A percentile compares a stretch with the other conserved stretches of the same genome.
phyloP scores from a whole-genome alignment of 306 rosid genomes.

The Arachis hypogaea region DNA sequence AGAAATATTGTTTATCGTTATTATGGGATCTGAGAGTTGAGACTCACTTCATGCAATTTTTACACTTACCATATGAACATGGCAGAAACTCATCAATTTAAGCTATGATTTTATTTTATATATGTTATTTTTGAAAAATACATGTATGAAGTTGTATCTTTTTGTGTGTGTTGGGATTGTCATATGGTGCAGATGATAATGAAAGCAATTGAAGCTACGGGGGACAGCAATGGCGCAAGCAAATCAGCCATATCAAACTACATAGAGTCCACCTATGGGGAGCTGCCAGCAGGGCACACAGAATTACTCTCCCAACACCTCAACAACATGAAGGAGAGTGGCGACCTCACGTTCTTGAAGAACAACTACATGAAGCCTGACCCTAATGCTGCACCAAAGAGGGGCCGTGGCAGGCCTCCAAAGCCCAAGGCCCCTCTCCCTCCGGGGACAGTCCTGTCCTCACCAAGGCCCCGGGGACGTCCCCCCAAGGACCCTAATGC shows the following conservation, averaged over 20 bases:
- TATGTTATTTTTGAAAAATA: too few relatives aligned
- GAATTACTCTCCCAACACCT: slow-evolving; percentile 58
- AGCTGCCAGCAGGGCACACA: slow-evolving; percentile 58
- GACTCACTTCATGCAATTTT: too few relatives aligned
- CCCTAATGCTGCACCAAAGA: slow-evolving; percentile 36
- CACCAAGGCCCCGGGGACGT: slow-evolving; percentile 63
- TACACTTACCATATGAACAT: too few relatives aligned
- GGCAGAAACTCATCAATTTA: too few relatives aligned
- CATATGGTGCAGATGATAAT: slow-evolving; percentile 56
- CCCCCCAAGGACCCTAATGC: slow-evolving; percentile 70
- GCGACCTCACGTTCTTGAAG: slow-evolving; percentile 62
- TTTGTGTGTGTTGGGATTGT: not conserved
- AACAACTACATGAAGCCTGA: slow-evolving; percentile 66
- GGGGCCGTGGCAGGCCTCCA: not conserved
- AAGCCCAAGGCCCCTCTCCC: slow-evolving; percentile 10
- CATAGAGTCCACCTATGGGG: slow-evolving; percentile 65
- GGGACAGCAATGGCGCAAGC: slow-evolving; percentile 56
- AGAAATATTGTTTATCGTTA: too few relatives aligned
- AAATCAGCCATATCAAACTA: slow-evolving; percentile 60
- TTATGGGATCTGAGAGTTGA: too few relatives aligned
- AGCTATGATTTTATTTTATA: too few relatives aligned
- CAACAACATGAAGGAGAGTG: slow-evolving; percentile 60
- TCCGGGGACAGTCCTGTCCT: not conserved
- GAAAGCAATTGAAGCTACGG: slow-evolving; percentile 56
- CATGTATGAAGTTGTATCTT: too few relatives aligned